Conservation (phyloP, 768 basidiomycete species). For the Pisolithus marmoratus region DNA sequence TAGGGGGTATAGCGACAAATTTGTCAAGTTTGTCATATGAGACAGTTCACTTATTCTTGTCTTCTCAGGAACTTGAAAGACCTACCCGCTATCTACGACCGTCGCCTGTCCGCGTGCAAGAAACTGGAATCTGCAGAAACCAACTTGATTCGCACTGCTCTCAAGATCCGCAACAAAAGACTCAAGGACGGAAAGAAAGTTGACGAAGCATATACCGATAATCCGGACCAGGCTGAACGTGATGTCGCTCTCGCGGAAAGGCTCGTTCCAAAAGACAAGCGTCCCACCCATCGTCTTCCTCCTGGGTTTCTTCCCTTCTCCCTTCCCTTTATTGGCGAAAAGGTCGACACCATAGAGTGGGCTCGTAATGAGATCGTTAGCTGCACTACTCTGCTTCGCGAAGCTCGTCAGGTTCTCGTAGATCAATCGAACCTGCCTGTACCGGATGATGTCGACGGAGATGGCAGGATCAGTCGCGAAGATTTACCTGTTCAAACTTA, state of each 20-base stretch:
- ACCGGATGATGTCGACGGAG: constrained; percentile 21
- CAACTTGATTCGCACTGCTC: constrained; percentile 64
- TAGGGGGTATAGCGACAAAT: neutral
- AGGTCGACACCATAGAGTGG: constrained; percentile 95
- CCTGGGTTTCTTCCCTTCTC: constrained; percentile 47
- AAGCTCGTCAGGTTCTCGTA: constrained; percentile 33
- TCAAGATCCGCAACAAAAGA: constrained; percentile 60
- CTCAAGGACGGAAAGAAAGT: constrained; percentile 37
- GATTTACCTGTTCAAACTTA: constrained; percentile 33
- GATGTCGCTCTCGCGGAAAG: constrained; percentile 36
- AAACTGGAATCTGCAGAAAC: constrained; percentile 90
- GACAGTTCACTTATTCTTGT: neutral
- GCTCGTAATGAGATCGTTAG: constrained; percentile 64
- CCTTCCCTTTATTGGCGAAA: constrained; percentile 68
- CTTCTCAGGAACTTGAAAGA: constrained; percentile 69
- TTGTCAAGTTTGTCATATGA: neutral
- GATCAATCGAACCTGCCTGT: constrained; percentile 10
- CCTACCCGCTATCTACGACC: constrained; percentile 76
- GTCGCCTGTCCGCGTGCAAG: constrained; percentile 62
- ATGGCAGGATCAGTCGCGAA: constrained; percentile 5
- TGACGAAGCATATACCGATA: constrained; percentile 17
- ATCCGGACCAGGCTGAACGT: constrained; percentile 24
- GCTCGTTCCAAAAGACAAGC: constrained; percentile 62
- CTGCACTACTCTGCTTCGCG: constrained; percentile 48
- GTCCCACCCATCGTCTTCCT: constrained; percentile 74